phyloP scores from a whole-genome alignment of 179 eudicot genomes.

The Pouteria campechiana region DNA sequence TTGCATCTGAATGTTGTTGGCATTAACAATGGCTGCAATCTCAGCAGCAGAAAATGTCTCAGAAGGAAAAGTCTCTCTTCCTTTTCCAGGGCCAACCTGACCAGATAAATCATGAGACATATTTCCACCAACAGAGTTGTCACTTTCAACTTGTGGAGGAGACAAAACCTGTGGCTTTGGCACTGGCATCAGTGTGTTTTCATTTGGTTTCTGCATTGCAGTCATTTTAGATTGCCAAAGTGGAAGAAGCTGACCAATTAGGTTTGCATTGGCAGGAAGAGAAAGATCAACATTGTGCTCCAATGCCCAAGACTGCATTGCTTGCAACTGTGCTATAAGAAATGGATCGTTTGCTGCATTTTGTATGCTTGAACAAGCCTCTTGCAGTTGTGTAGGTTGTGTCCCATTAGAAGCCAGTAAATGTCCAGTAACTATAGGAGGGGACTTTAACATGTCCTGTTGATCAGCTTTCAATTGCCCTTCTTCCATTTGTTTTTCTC shows the following conservation, averaged over 20 bases:
- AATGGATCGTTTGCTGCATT: slow-evolving; percentile 44
- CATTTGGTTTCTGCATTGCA: slow-evolving; percentile 64
- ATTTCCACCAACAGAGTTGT: slow-evolving; percentile 73
- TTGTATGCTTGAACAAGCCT: slow-evolving; percentile 42
- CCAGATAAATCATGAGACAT: slow-evolving; percentile 77
- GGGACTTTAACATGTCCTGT: slow-evolving; percentile 47
- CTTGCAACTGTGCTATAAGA: slow-evolving; percentile 67
- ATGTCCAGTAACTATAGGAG: slow-evolving; percentile 48
- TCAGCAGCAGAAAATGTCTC: slow-evolving; percentile 37
- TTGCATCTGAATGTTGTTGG: slow-evolving; percentile 32
- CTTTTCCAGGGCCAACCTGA: slow-evolving; percentile 51
- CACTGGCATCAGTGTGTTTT: slow-evolving; percentile 36
- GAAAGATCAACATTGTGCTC: slow-evolving; percentile 87
- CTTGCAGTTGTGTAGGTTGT: slow-evolving; percentile 44
- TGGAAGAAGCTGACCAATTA: slow-evolving; percentile 74
- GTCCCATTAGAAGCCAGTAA: slow-evolving; percentile 26
- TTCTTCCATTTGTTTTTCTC: slow-evolving; percentile 46
- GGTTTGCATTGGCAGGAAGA: slow-evolving; percentile 67
- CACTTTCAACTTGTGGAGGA: slow-evolving; percentile 62
- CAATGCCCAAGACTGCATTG: slow-evolving; percentile 71
- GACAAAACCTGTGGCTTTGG: slow-evolving; percentile 72
- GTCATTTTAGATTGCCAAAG: slow-evolving; percentile 77
- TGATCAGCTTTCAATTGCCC: slow-evolving; percentile 33
- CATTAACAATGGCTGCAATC: slow-evolving; percentile 19
- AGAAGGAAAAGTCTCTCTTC: slow-evolving; percentile 48